Evolutionary conservation across 306 rosid species (phyloP), one percentile per base, ranked within the genome.

Genomic region (Alnus rubra): DNA sequence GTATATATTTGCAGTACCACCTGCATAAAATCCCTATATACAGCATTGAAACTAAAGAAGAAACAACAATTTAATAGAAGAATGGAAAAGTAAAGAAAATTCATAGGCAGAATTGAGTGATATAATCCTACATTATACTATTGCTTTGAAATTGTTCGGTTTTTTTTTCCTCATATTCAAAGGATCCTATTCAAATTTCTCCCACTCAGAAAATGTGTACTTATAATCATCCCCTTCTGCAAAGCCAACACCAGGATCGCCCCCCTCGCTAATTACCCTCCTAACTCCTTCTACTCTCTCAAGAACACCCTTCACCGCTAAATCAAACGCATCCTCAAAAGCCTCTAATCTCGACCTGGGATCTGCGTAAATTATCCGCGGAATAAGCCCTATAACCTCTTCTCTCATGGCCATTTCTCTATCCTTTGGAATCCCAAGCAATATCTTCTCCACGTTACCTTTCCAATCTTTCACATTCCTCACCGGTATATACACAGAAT

Each of bases 201-300:
- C 76, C 71, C 69, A 42, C 51, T 71, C 68, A 5, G 90, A 75
- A 86, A 94, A 94, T 76, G 97, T 91, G 19, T 82, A 94, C 91
- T 92, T 94, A 30, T 89, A 94, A 82, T 88, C 87, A 72, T 94
- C 93, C 70, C 78, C 92, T 65, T 91, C 97, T 18, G 96, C 97
- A 83, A 94, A 94, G 73, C 97, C 97, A 73, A 89, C 9, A 77
- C 98, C 80, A 37, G 96, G 92, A 90, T 95, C 94, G 44, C 76
- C 81, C 19, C 98, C 98, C 5, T 84, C 93, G 73, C 84, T 88
- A 5, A 80, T 84, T 15, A 33, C 82, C 59, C 76, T 87, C 81
- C 97, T 88, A 73, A 91, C 90, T 7, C 75, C 63, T 71, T 88
- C 94, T 68, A 91, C 79, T 63, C 97, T 92, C 55, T 86, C 88